Base-by-base conservation (phyloP, 2,329 filamentous ascomycete genomes). In the Fusarium subtropicale region DNA sequence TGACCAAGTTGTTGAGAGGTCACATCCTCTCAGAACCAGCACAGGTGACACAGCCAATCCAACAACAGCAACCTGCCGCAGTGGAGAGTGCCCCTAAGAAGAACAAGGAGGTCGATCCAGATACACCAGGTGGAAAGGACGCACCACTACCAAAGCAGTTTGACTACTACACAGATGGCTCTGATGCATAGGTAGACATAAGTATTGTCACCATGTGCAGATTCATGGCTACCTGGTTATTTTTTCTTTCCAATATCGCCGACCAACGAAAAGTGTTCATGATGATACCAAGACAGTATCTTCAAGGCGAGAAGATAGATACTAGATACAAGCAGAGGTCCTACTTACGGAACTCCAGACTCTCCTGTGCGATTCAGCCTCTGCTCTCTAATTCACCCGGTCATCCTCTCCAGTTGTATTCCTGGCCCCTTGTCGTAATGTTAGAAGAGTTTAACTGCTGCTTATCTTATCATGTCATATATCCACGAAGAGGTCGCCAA, bases 1-100 rank as follows among this genome's bases (percentile, higher is more conserved):
- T 96, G 84, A 88, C 89, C 0, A 77, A 66, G 42, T 75, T 81
- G 59, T 68, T 82, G 68, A 75, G 83, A 42, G 57, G 74, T 3
- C 73, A 78, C 53, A 22, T 71, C 13, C 18, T 71, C 3, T 16
- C 47, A 1, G 33, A 24, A 13, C 18, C 33, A 2, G 26, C 56
- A 2, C 47, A 64, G 3, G 18, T 30, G 15, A 11, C 56, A 15
- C 48, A 62, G 11, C 22, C 24, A 16, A 18, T n/a, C 22, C 38
- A 31, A 16, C 26, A 30, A 28, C 28, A 11, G 16, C 60, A 39
- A 24, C n/a, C 51, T 7, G 10, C 24, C 9, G 24, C n/a, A 22
- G 26, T 42, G 15, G 22, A 53, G 16, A 48, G 34, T 15, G 28
- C 7, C 15, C 2, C 22, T 5, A 44, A 47, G 18, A 55, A 45